Evolutionary conservation across 306 rosid genomes (phyloP), one percentile per base, ranked within the genome.

Genomic region (Lathyrus oleraceus): DNA sequence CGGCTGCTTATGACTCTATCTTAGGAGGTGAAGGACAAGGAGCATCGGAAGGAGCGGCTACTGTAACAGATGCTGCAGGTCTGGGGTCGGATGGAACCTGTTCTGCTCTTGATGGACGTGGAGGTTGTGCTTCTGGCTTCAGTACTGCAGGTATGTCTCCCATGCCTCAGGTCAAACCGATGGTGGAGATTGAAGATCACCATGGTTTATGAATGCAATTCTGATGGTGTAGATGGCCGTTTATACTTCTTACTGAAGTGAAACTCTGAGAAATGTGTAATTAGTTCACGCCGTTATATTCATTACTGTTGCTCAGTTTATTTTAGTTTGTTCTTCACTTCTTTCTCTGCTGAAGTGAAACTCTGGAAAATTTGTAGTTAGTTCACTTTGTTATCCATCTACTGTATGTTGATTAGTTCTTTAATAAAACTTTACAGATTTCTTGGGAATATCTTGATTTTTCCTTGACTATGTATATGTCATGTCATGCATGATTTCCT

Each of bases 151-250:
- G 42, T 25, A 4, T 78, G 61, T 38, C 65, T 2, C 86, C 90
- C 0, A 74, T 71, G 77, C 82, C 86, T 68, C 82, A 77, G 53
- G 85, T 39, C 27, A 78, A 74, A 65, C 76, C 81, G 12, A 61
- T 62, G 68, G 86, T 65, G 77, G 91, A 88, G 63, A 84, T 84
- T 14, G 95, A 88, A 78, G 95, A 88, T 48, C 95, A 82, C 76
- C 87, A 86, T 72, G 95, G 91, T 45, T 80, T 81, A 57, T 79
- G 79, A 73, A 25, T 42, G 42, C 56, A 67, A 78, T 27, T n/a
- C 44, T 43, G 53, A 27, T 47, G 40, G 14, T 43, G 70, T 21
- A 27, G 76, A 44, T 23, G 3, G 4, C 3, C 13, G 61, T 47
- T 7, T 39, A 30, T 5, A 63, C 57, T 61, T 79, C 64, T 54